These are phyloP conservation scores for Lactarius sp. DNA, from an alignment of 768 basidiomycete genomes.

Conservation along the genomic window DNA sequence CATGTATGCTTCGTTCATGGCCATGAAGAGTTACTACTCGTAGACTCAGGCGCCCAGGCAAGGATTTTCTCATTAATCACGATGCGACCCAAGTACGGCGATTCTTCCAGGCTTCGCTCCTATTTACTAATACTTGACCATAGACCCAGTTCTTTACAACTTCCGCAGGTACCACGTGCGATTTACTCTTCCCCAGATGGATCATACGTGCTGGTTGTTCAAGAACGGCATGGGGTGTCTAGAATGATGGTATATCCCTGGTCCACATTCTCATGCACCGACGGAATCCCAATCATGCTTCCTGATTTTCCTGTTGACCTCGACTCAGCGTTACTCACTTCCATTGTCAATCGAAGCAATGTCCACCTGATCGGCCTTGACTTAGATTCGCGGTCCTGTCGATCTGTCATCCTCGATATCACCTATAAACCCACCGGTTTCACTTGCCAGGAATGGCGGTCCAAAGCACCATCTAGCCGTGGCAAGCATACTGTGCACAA, in stretches of 20 bases:
- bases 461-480: slow-evolving; percentile 23
- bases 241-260: slow-evolving; percentile 47
- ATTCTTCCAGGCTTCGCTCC: no score
- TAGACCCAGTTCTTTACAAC: slow-evolving; percentile 45
- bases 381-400: slow-evolving; percentile 31
- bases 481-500: slow-evolving; percentile 39
- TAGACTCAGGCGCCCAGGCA: slow-evolving; percentile 42
- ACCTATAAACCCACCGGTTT: slow-evolving; percentile 55
- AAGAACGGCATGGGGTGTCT: slow-evolving; percentile 13
- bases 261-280: slow-evolving; percentile 49
- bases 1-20: slow-evolving; percentile 45
- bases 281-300: slow-evolving; percentile 39
- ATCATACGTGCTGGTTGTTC: slow-evolving; percentile 43
- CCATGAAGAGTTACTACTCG: slow-evolving; percentile 48
- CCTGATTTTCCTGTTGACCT: slow-evolving; percentile 26
- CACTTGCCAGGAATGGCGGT: slow-evolving; percentile 44
- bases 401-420: slow-evolving; percentile 47
- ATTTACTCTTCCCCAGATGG: slow-evolving; percentile 51
- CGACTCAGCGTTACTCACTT: slow-evolving; percentile 37
- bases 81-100: slow-evolving; percentile 45
- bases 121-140: neutral
- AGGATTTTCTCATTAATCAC: slow-evolving; percentile 52
- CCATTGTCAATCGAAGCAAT: slow-evolving; percentile 39
- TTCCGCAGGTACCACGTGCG: slow-evolving; percentile 34
- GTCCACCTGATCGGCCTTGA: slow-evolving; percentile 45